Evolutionary conservation across 2,329 filamentous ascomycete genomes (phyloP).

Genomic region (Sarocladiaceae sp.): DNA sequence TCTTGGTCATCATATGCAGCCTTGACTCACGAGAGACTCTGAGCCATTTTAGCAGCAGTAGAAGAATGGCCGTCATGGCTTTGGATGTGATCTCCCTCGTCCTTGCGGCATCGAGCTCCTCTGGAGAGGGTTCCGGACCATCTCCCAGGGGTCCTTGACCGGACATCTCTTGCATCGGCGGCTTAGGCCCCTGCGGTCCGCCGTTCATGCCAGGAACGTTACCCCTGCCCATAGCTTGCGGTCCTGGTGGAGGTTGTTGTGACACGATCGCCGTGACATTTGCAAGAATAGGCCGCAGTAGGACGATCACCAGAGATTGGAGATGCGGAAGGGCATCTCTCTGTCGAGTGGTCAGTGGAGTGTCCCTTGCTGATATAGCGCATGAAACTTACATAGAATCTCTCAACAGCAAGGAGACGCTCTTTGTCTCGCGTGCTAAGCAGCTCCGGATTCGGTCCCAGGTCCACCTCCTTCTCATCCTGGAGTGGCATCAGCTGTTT

Average conservation of each 20-base stretch:
- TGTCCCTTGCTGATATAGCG: neutral
- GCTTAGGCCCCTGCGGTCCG: conserved; percentile 25
- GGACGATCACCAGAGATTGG: conserved; percentile 87
- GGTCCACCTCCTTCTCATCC: conserved; percentile 26
- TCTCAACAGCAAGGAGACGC: conserved; percentile 67
- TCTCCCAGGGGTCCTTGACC: conserved; percentile 29
- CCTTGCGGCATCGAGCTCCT: conserved; percentile 76
- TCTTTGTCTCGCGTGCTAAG: conserved; percentile 51
- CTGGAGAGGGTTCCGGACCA: conserved; percentile 47
- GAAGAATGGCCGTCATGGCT: conserved; percentile 80
- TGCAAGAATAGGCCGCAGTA: conserved; percentile 79
- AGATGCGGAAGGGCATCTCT: conserved; percentile 72
- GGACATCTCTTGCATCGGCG: conserved; percentile 17
- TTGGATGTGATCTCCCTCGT: conserved; percentile 84
- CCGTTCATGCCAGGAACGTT: conserved; percentile 35
- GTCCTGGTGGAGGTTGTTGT: conserved; percentile 44
- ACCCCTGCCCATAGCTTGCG: conserved; percentile 34
- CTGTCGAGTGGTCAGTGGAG: conserved; percentile 38
- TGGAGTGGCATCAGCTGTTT: conserved; percentile 15
- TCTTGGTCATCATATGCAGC: neutral
- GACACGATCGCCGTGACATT: conserved; percentile 82
- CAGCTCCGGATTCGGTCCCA: conserved; percentile 41
- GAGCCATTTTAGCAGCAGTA: conserved; percentile 93
- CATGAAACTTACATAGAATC: conserved; percentile 69
- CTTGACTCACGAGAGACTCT: conserved; percentile 74